Percentiles rank a stretch among this genome's conserved stretches.
phyloP scores from a whole-genome alignment of 2,329 filamentous ascomycete species.

The Aspergillus cejpii region DNA sequence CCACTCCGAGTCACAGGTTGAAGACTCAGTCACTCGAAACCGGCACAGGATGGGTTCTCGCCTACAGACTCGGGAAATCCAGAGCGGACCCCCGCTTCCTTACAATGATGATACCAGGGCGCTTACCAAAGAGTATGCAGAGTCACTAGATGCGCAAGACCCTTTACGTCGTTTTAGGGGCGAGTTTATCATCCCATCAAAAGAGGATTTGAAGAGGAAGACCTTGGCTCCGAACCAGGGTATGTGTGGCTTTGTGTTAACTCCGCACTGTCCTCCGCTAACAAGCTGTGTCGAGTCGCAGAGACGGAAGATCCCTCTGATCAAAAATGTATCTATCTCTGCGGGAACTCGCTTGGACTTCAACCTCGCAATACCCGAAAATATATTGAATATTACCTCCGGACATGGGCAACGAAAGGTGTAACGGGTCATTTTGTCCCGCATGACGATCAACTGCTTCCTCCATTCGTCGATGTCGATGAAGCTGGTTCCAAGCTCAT shows the following conservation, averaged over 20 bases:
- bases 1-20: too few relatives aligned
- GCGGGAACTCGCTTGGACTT: conserved; percentile 81
- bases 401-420: conserved; percentile 77
- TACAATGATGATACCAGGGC: conserved; percentile 30
- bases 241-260: conserved; percentile 8
- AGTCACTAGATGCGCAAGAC: conserved; percentile 55
- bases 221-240: conserved; percentile 42
- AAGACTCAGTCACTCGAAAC: neutral
- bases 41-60: conserved; percentile 23
- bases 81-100: conserved; percentile 24
- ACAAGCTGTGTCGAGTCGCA: conserved; percentile 1
- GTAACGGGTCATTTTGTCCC: conserved; percentile 76
- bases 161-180: conserved; percentile 55
- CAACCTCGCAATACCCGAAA: conserved; percentile 64
- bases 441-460: conserved; percentile 60
- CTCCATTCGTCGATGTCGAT: conserved; percentile 71
- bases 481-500: conserved; percentile 65
- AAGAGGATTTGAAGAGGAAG: conserved; percentile 60
- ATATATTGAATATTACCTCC: conserved; percentile 65
- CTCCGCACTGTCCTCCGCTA: neutral
- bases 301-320: conserved; percentile 29
- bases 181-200: conserved; percentile 72
- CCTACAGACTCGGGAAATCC: conserved; percentile 24
- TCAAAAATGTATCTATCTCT: conserved; percentile 67
- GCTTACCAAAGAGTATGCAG: conserved; percentile 36